phyloP scores from a whole-genome alignment of 208 protist species.

The Wallacemonas rigidus region DNA sequence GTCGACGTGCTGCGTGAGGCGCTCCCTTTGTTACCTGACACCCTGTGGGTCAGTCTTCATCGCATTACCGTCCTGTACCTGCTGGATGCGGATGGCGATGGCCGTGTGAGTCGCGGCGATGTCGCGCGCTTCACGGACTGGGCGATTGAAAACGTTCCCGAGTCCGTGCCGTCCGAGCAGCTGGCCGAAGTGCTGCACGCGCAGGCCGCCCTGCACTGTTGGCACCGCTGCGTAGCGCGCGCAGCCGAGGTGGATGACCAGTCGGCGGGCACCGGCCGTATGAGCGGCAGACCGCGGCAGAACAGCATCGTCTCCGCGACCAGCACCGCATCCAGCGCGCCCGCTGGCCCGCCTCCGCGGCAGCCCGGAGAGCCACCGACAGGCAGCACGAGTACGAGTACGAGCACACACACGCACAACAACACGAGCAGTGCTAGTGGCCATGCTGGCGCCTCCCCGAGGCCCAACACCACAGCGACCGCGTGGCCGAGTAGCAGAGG shows the following conservation, averaged over 20 bases:
- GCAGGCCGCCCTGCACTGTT: conserved; percentile 55
- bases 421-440: too few relatives aligned
- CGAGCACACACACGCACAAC: too few relatives aligned
- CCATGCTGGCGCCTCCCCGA: too few relatives aligned
- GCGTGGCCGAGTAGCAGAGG: too few relatives aligned
- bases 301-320: neutral
- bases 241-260: conserved; percentile 24
- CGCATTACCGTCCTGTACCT: conserved; percentile 65
- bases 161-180: conserved; percentile 39
- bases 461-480: too few relatives aligned
- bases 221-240: conserved; percentile 44
- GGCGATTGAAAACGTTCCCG: conserved; percentile 44
- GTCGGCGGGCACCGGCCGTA: neutral
- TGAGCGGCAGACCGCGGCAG: neutral
- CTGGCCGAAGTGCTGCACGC: conserved; percentile 59
- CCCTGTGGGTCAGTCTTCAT: conserved; percentile 56
- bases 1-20: conserved; percentile 54
- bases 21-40: conserved; percentile 50
- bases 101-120: conserved; percentile 47
- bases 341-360: too few relatives aligned
- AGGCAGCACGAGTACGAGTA: too few relatives aligned
- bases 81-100: conserved; percentile 68
- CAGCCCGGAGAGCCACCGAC: too few relatives aligned
- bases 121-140: conserved; percentile 62
- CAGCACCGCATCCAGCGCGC: too few relatives aligned